These are phyloP conservation scores for Nothophaeocryptopus gaeumannii DNA, from an alignment of 2,329 filamentous ascomycete species.

Conservation along the genomic window DNA sequence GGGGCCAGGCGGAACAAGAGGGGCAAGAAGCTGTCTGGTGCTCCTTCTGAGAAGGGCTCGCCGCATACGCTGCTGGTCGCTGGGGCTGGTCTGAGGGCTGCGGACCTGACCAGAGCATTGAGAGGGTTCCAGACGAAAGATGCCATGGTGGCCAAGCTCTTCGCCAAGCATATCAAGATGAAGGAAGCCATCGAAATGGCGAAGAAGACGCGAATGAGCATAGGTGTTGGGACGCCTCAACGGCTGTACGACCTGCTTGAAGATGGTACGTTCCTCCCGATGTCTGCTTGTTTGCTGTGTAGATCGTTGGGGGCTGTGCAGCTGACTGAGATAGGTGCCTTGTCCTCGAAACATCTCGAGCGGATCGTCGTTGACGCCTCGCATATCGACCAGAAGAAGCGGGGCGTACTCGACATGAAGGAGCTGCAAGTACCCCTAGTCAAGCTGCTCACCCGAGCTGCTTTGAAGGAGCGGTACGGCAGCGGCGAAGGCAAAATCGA, in stretches of 20 bases:
- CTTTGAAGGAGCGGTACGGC: constrained; percentile 69
- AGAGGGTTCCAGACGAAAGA: constrained; percentile 78
- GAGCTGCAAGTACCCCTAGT: constrained; percentile 82
- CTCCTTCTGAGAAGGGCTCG: constrained; percentile 61
- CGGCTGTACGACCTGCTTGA: constrained; percentile 79
- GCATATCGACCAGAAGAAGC: constrained; percentile 91
- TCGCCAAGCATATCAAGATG: constrained; percentile 97
- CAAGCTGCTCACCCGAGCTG: constrained; percentile 66
- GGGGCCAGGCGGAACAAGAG: constrained; percentile 31
- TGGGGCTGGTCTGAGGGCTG: constrained; percentile 77
- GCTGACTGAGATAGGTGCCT: constrained; percentile 52
- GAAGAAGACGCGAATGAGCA: constrained; percentile 66
- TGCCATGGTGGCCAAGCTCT: constrained; percentile 79
- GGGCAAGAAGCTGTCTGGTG: constrained; percentile 55
- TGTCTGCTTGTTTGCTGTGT: not conserved
- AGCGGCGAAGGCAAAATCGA: constrained; percentile 51
- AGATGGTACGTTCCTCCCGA: constrained; percentile 50
- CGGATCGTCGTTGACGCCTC: constrained; percentile 86
- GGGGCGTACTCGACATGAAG: constrained; percentile 91
- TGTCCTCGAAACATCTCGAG: constrained; percentile 69
- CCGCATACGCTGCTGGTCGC: constrained; percentile 86
- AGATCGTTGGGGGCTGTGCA: not conserved
- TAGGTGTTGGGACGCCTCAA: constrained; percentile 86
- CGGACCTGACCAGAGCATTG: constrained; percentile 74
- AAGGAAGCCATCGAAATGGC: constrained; percentile 79